Conservation (phyloP, 2,329 filamentous ascomycete species). For the Onygenales sp. region DNA sequence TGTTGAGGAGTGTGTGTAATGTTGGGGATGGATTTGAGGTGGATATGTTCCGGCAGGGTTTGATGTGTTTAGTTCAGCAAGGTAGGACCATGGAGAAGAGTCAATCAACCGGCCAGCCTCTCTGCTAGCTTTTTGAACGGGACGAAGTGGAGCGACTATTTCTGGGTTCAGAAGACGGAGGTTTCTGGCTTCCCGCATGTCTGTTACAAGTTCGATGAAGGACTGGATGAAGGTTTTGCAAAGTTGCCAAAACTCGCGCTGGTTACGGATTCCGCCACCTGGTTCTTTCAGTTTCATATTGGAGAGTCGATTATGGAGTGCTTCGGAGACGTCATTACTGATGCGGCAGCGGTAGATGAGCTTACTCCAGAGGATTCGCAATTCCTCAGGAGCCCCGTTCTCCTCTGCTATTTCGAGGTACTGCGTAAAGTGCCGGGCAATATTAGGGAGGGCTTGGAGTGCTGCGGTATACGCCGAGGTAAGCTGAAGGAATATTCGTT, state of each 20-base stretch:
- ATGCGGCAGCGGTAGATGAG: constrained; percentile 63
- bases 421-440: constrained; percentile 56
- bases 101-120: constrained; percentile 68
- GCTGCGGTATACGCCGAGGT: constrained; percentile 65
- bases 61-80: constrained; percentile 33
- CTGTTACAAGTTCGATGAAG: constrained; percentile 38
- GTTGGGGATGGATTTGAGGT: constrained; percentile 13
- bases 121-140: constrained; percentile 73
- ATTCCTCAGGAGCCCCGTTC: constrained; percentile 48
- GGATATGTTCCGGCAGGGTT: constrained; percentile 23
- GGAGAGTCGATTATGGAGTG: constrained; percentile 62
- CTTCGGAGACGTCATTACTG: constrained; percentile 63
- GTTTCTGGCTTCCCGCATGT: constrained; percentile 36
- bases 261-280: constrained; percentile 51
- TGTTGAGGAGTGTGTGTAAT: constrained; percentile 21
- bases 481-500: constrained; percentile 69
- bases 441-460: constrained; percentile 59
- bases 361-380: constrained; percentile 57
- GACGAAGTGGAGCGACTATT: constrained; percentile 63
- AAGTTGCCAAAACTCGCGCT: constrained; percentile 55
- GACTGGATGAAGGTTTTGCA: constrained; percentile 53
- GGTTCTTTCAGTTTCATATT: constrained; percentile 79
- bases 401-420: constrained; percentile 56
- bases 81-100: constrained; percentile 52
- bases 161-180: constrained; percentile 50